Conservation (phyloP, 2,329 filamentous ascomycete species). For the Cladosporium sp. region DNA sequence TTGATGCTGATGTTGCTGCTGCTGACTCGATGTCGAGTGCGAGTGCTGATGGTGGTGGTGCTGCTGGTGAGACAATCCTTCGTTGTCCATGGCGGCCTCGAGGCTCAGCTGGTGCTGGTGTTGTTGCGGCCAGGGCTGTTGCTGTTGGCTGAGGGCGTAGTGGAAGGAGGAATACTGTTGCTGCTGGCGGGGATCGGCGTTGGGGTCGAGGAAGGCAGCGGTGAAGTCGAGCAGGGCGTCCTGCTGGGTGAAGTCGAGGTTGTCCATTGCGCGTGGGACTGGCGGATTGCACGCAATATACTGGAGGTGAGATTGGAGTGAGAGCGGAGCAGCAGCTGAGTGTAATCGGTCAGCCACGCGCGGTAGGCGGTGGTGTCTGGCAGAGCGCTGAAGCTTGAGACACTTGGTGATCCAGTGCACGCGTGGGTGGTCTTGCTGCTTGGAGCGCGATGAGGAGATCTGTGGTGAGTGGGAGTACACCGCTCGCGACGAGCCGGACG, state of each 20-base stretch:
- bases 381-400: constrained; percentile 15
- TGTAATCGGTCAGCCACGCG: constrained; percentile 14
- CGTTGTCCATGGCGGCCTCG: constrained; percentile 31
- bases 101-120: constrained; percentile 28
- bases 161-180: constrained; percentile 33
- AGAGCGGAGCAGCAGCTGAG: constrained; percentile 10
- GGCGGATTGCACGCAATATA: constrained; percentile 18
- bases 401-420: constrained; percentile 11
- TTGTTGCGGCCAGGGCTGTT: constrained; percentile 25
- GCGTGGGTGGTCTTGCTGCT: not conserved
- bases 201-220: constrained; percentile 40
- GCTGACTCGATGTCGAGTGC: constrained; percentile 28
- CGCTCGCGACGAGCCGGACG: too few species aligned
- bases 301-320: constrained; percentile 11
- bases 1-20: constrained; percentile 21
- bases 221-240: constrained; percentile 47
- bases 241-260: constrained; percentile 43
- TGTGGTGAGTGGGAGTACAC: not conserved
- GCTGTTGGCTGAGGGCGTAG: constrained; percentile 21
- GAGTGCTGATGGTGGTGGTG: constrained; percentile 27
- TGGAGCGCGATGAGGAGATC: constrained; percentile 1
- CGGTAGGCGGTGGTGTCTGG: not conserved
- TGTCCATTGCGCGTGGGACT: constrained; percentile 43
- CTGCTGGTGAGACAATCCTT: constrained; percentile 27
- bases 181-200: constrained; percentile 36